A percentile compares a stretch with the other conserved stretches of the same genome.
phyloP scores from a whole-genome alignment of 164 flowering plant genomes.

The Magnolia changhungtana region DNA sequence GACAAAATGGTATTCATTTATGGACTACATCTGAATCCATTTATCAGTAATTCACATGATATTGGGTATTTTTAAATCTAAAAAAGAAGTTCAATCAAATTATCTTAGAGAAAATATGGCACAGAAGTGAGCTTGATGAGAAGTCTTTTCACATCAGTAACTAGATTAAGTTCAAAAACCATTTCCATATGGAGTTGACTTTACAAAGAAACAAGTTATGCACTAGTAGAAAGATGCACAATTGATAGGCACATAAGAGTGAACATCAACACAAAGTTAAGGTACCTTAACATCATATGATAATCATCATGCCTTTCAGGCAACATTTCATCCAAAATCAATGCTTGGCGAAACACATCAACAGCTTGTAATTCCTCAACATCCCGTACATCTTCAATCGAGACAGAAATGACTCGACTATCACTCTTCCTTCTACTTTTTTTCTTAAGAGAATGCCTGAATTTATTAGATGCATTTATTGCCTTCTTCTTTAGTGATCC shows the following conservation, averaged over 20 bases:
- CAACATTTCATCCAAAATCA: conserved; percentile 69
- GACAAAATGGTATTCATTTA: background rate
- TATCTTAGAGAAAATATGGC: background rate
- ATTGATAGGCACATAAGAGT: background rate
- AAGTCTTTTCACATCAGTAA: background rate
- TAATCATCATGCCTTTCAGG: conserved; percentile 79
- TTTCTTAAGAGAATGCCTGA: conserved; percentile 75
- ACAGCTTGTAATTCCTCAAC: conserved; percentile 80
- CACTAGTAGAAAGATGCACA: background rate
- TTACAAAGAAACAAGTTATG: background rate
- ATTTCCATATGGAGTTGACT: background rate
- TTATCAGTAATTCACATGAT: background rate
- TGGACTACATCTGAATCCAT: too few species aligned
- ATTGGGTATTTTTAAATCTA: background rate
- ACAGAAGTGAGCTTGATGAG: background rate
- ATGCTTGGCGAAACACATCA: conserved; percentile 73
- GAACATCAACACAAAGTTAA: background rate
- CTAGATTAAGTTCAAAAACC: background rate
- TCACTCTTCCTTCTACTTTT: conserved; percentile 65
- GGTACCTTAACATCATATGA: conserved; percentile 84
- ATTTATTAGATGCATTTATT: conserved; percentile 70
- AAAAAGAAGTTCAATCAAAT: background rate
- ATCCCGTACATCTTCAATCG: conserved; percentile 76
- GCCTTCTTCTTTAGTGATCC: conserved; percentile 81
- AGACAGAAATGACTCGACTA: conserved; percentile 59